Evolutionary conservation across 2,329 filamentous ascomycete genomes (phyloP), one percentile per base, ranked within the genome.

Genomic region (Hypoxylon sp.): DNA sequence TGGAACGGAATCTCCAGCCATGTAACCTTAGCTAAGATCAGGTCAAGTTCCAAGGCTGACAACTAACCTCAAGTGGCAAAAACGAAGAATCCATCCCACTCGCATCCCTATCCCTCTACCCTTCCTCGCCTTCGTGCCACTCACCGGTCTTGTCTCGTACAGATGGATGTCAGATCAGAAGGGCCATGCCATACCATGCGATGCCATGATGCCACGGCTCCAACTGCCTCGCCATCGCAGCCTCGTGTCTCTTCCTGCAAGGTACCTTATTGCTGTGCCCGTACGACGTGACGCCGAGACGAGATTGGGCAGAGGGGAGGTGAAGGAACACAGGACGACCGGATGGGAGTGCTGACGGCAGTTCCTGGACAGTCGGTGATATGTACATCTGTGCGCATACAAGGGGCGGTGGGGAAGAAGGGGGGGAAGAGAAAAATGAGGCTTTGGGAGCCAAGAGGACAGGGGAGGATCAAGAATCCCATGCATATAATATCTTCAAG

Each of bases 181-280:
- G 4, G n/a, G n/a, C n/a, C n/a, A n/a, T n/a, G n/a, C n/a, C n/a
- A n/a, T n/a, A n/a, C n/a, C n/a, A n/a, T n/a, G n/a, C n/a, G n/a
- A n/a, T n/a, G n/a, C n/a, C n/a, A n/a, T 27, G 13, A 45, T 56
- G 46, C 51, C 42, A 48, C 37, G 42, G 37, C 40, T 50, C 31
- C n/a, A 35, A 54, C 40, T 48, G 26, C 41, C 48, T 50, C 38
- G 55, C 47, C 33, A 45, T 62, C 46, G 51, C 48, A 62, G 56
- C 60, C 56, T 62, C 54, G 57, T 63, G 57, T 55, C 49, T n/a
- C 54, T 63, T 35, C 15, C 31, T 35, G 60, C 60, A 63, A 63
- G 60, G 60, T 55, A 63, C 60, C 60, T 63, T 56, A 60, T 58
- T 33, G 40, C 33, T 37, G 35, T 55, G 45, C 37, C 31, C 52